Evolutionary conservation across 2,329 filamentous ascomycete species (phyloP), one percentile per base, ranked within the genome.

Genomic region (Ophiostoma novo-ulmi): DNA sequence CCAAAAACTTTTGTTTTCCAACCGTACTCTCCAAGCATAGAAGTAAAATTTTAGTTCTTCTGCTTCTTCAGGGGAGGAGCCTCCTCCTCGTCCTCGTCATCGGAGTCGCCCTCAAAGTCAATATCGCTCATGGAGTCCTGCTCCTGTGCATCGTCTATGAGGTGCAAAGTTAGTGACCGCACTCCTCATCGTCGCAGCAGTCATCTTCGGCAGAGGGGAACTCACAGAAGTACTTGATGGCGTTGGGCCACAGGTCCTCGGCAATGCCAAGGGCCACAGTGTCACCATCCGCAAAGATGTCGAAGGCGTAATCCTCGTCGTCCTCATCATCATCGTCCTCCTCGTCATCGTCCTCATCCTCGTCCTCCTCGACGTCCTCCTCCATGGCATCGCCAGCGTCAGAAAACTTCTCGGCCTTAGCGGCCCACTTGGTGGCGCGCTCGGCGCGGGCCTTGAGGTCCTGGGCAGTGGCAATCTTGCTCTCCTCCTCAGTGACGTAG

Each of bases 151-250:
- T 91, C 86, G 69, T 86, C 89, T 88, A 31, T 31, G 17, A 20
- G 26, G n/a, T 39, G 35, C 22, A 20, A 48, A 58, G 26, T 63
- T 63, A 63, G 58, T 63, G 58, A 26, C 58, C 58, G 58, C 58
- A 63, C 14, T 31, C 26, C 26, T 63, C 58, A 14, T 63, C 58
- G 58, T 63, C 58, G 58, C 58, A 63, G 58, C 58, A 63, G 58
- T 63, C 58, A 14, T 63, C 58, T 7, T 31, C 22, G 14, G 11
- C 20, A 72, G 67, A 70, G 66, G 73, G 70, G 52, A 70, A 87
- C 91, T 81, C 83, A 95, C 92, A 91, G 82, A 95, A 98, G 82
- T 95, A 96, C 80, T 91, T 92, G 79, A 97, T 89, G 71, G 94
- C 94, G 73, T 89, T 88, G 67, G 92, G 91, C 89, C 91, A 97